These are phyloP conservation scores for Gonium pectorale DNA, from an alignment of 139 green algal species.

Conservation along the genomic window DNA sequence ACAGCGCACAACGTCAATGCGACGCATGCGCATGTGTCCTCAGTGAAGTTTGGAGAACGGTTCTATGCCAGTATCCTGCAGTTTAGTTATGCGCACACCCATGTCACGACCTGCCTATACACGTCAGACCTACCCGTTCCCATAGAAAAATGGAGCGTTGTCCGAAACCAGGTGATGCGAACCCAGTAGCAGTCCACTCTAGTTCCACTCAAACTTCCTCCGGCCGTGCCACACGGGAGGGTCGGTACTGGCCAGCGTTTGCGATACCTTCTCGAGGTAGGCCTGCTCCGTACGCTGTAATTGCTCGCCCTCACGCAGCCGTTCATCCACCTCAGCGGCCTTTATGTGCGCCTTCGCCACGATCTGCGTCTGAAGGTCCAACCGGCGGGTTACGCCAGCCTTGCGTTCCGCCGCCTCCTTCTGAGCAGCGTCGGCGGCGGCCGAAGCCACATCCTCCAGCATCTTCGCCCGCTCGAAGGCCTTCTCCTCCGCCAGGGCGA, in stretches of 20 bases:
- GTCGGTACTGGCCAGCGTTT: conserved; percentile 38
- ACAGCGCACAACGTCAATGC: too few relatives aligned
- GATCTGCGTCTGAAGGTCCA: conserved; percentile 72
- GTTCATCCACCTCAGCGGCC: conserved; percentile 65
- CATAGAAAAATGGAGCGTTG: too few relatives aligned
- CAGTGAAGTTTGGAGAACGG: too few relatives aligned
- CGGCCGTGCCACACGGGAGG: conserved; percentile 53
- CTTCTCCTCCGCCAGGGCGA: conserved; percentile 34
- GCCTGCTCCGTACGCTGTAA: conserved; percentile 32
- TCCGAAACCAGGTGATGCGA: too few relatives aligned
- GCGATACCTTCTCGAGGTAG: conserved; percentile 46
- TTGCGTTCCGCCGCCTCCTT: conserved; percentile 16
- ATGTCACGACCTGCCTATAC: too few relatives aligned
- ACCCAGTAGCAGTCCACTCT: background rate
- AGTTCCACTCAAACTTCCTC: conserved; percentile 57
- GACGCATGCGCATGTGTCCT: too few relatives aligned
- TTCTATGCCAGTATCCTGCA: too few relatives aligned
- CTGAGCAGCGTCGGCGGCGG: conserved; percentile 14
- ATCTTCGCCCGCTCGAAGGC: conserved; percentile 35
- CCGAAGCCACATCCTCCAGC: conserved; percentile 7
- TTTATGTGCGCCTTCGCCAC: conserved; percentile 61
- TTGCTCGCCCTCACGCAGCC: conserved; percentile 42
- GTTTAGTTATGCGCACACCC: too few relatives aligned
- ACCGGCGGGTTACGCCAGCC: conserved; percentile 45
- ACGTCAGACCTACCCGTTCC: too few relatives aligned